phyloP scores from a whole-genome alignment of 176 grass and related monocot species.

The Triticum aestivum region IWGSC_CS_RefSeq_v2.1 NC_057795.1:448931225-448931724 shows the following conservation, averaged over 20 bases:
- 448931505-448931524: conserved; percentile 46
- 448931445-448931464: not conserved
- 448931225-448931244: conserved; percentile 31
- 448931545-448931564: conserved; percentile 34
- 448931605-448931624: conserved; percentile 48
- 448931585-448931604: conserved; percentile 47
- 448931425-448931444: not conserved
- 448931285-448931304: conserved; percentile 4
- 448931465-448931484: conserved; percentile 55
- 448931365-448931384: not conserved
- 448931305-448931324: conserved; percentile 22
- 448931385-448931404: not conserved
- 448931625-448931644: conserved; percentile 33
- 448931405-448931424: too few species aligned
- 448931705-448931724: too few species aligned
- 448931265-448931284: conserved; percentile 16
- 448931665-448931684: too few species aligned
- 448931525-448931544: conserved; percentile 49
- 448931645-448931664: too few species aligned
- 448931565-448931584: conserved; percentile 41
- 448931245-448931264: conserved; percentile 24
- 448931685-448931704: too few species aligned
- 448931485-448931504: conserved; percentile 58
- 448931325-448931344: not conserved
- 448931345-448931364: not conserved